Conservation (phyloP, 345 rosid species). For the Jatropha curcas region DNA sequence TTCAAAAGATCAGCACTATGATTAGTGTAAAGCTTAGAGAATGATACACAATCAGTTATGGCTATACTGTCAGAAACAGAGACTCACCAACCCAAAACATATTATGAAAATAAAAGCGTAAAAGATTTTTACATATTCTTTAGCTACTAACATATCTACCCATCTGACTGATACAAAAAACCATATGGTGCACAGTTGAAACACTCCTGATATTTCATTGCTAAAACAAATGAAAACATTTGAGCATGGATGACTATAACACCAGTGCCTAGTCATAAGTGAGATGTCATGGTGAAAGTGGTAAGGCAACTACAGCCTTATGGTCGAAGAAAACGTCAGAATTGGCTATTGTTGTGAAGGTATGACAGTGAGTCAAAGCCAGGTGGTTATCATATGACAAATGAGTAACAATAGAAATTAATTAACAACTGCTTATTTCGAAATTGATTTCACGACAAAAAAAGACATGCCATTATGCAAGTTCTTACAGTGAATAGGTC, state of each 20-base stretch:
- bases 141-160: background rate
- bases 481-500: background rate
- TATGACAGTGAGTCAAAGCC: background rate
- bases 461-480: background rate
- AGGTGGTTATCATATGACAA: background rate
- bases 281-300: background rate
- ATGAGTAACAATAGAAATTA: background rate
- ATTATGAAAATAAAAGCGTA: background rate
- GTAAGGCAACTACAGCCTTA: background rate
- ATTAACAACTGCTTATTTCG: background rate
- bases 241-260: background rate
- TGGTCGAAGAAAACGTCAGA: background rate
- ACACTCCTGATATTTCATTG: background rate
- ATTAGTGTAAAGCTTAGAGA: background rate
- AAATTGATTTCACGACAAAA: background rate
- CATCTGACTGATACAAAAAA: background rate
- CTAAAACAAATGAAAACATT: background rate
- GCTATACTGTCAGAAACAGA: background rate
- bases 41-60: background rate
- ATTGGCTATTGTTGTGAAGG: background rate
- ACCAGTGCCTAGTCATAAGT: background rate
- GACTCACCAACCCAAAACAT: background rate
- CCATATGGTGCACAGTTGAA: background rate
- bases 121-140: background rate
- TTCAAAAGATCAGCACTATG: background rate